phyloP scores from a whole-genome alignment of 225 moss, liverwort and hornwort species.

The Pseudisothecium myosuroides region DNA sequence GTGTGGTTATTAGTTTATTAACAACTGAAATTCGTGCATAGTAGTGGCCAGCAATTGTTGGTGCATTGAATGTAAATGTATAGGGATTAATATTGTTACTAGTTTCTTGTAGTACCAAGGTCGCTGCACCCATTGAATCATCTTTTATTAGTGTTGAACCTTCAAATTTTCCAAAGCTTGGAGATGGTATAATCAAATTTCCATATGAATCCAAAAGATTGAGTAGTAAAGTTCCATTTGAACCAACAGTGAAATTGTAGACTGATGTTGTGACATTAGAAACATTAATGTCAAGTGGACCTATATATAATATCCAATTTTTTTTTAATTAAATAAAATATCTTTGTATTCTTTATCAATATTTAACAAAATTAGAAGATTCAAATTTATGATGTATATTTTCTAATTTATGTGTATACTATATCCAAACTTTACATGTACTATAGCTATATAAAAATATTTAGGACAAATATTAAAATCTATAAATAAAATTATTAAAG shows the following conservation, averaged over 20 bases:
- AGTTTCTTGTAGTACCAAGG: background rate
- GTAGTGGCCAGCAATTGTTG: background rate
- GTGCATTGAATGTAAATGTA: slow-evolving; percentile 1
- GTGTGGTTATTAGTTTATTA: background rate
- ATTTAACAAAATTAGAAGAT: too few relatives aligned
- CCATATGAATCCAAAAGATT: slow-evolving; percentile 16
- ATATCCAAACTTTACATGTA: background rate
- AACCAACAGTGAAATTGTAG: slow-evolving; percentile 2
- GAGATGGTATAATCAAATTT: background rate
- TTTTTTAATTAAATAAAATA: background rate
- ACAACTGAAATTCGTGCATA: background rate
- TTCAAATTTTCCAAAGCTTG: slow-evolving; percentile 5
- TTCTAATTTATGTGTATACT: background rate
- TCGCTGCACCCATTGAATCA: background rate
- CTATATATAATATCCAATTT: background rate
- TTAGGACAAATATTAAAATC: background rate
- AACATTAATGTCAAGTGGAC: slow-evolving; percentile 2
- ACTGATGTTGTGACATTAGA: background rate
- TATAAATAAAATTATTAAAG: background rate
- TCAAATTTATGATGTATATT: background rate
- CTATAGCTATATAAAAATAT: background rate
- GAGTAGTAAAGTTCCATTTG: slow-evolving; percentile 3
- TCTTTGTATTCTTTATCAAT: background rate
- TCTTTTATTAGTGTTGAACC: slow-evolving; percentile 10
- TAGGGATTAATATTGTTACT: background rate